Evolutionary conservation across 2,329 filamentous ascomycete species (phyloP), one percentile per base, ranked within the genome.

Genomic region (Chaetothyriales sp.): DNA sequence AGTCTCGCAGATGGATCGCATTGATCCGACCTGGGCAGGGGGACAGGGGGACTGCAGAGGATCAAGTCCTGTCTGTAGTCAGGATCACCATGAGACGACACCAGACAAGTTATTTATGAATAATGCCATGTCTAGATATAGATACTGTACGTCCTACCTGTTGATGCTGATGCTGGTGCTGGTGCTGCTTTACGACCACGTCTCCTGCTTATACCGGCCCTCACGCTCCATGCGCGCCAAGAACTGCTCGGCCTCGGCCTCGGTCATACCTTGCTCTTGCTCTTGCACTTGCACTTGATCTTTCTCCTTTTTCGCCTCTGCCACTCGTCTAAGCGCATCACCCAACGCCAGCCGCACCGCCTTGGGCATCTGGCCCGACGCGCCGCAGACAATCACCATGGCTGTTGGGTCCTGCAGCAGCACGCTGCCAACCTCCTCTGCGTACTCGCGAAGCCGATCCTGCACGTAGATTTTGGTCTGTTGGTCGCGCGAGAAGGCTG

Each of bases 401-500:
- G 80, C 82, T 0, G 67, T 60, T 10, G 70, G 62, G 37, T 73
- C 69, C 37, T 73, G 66, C 33, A 40, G 15, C 4, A 86, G 63
- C n/a, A 77, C 64, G 13, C 70, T 63, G 59, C 73, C 77, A 1
- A 83, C 71, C 10, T 71, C 58, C 6, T 61, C 59, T 2, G 69
- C 69, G 28, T 80, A 68, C 56, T 77, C 69, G 1, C 74, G 71
- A 15, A 85, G 70, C 2, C 76, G 66, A 60, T 84, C 77, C 63
- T 87, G 83, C 1, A 86, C 82, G 57, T 87, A 87, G 6, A 81
- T 65, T 63, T 82, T 85, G 49, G 76, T 69, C 33, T 60, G 63
- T 62, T 84, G 80, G 58, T 89, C 85, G 43, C 85, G 69, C 2
- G 84, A 88, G 63, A 88, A 88, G 0, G 84, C 85, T 0, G 80